These are phyloP conservation scores for Hanseniaspora uvarum DNA, from an alignment of 1,139 yeast genomes.

Conservation along the genomic window DNA sequence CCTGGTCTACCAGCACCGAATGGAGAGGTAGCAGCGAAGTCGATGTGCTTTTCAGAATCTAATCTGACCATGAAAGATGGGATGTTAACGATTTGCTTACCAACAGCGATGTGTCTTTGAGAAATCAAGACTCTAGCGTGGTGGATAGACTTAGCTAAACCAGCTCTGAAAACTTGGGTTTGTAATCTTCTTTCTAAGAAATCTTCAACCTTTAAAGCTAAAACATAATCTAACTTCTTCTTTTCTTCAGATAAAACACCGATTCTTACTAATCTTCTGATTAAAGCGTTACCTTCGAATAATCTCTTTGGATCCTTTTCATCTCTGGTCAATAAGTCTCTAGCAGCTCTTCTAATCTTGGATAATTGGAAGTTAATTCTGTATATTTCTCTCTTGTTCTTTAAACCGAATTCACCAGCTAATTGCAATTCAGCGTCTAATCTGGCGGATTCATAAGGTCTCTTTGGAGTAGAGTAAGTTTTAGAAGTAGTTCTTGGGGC, in stretches of 20 bases:
- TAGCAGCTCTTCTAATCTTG: constrained; percentile 99
- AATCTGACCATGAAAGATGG: constrained; percentile 99
- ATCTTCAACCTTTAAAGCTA: constrained; percentile 91
- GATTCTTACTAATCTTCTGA: constrained; percentile 93
- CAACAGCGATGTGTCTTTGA: constrained; percentile 99
- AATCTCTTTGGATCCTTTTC: constrained; percentile 99
- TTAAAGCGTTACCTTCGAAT: constrained; percentile 99
- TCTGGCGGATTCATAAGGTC: constrained; percentile 96
- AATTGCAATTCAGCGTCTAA: constrained; percentile 97
- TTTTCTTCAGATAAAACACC: constrained; percentile 99
- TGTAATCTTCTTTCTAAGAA: constrained; percentile 99
- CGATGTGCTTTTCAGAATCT: constrained; percentile 99
- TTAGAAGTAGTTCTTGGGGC: constrained; percentile 98
- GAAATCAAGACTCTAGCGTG: constrained; percentile 98
- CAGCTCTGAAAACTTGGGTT: constrained; percentile 99
- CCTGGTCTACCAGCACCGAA: constrained; percentile 99
- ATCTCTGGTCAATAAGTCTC: constrained; percentile 98
- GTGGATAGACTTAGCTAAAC: constrained; percentile 98
- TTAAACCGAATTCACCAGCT: constrained; percentile 99
- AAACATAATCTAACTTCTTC: constrained; percentile 99
- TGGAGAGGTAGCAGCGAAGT: constrained; percentile 97
- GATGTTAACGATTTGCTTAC: constrained; percentile 97
- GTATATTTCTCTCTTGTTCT: constrained; percentile 99
- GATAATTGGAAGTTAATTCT: constrained; percentile 98
- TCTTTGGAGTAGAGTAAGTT: constrained; percentile 98